Conservation (phyloP, 805 yeast genomes). For the Metschnikowia lochheadii region DNA sequence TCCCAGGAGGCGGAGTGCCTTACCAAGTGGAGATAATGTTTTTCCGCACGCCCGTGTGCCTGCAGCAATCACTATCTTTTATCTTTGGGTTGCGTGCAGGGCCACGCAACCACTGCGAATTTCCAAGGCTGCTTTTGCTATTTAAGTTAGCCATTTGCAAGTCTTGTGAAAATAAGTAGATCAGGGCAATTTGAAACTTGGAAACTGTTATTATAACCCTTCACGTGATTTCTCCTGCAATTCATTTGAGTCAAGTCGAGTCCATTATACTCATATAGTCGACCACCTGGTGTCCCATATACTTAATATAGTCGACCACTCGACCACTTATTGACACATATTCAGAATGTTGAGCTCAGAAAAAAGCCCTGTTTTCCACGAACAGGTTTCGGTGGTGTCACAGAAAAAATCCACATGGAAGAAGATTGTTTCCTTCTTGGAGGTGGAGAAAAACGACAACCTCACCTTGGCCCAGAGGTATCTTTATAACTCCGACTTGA, state of each 20-base stretch:
- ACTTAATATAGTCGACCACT: too few relatives aligned
- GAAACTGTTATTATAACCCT: background rate
- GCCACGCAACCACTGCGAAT: background rate
- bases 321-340: background rate
- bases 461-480: conserved; percentile 59
- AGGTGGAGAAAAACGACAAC: conserved; percentile 35
- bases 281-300: too few relatives aligned
- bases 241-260: too few relatives aligned
- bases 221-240: too few relatives aligned
- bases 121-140: background rate
- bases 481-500: conserved; percentile 68
- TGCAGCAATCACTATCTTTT: conserved; percentile 2
- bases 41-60: background rate
- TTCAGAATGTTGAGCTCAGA: background rate
- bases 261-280: too few relatives aligned
- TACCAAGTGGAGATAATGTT: background rate
- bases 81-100: background rate
- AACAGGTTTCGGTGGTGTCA: conserved; percentile 6
- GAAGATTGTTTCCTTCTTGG: conserved; percentile 14
- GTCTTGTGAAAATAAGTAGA: background rate
- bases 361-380: conserved; percentile 4
- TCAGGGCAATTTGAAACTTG: background rate
- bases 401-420: conserved; percentile 54
- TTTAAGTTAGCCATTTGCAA: background rate
- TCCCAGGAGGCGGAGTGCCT: background rate